Evolutionary conservation across 257 asterid species (phyloP).

Genomic region (Anisodus acutangulus): DNA sequence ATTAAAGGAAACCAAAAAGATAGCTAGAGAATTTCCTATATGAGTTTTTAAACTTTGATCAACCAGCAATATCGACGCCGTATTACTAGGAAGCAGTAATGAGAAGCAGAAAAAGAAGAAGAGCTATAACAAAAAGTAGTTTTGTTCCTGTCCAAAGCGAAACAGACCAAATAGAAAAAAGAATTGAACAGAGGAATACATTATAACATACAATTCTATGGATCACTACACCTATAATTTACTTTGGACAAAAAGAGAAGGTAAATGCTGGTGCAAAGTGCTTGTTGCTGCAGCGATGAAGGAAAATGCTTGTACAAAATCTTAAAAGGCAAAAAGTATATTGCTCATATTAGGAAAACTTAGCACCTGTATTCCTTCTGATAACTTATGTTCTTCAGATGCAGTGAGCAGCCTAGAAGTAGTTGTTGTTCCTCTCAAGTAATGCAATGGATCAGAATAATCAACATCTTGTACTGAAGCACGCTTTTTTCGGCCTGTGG

Average conservation of each 20-base stretch:
- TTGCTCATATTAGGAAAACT: background rate
- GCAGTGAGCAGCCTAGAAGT: constrained; percentile 74
- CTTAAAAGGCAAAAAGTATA: background rate
- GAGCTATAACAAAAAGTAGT: background rate
- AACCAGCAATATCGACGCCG: background rate
- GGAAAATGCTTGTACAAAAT: constrained; percentile 2
- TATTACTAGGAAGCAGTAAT: background rate
- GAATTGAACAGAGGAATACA: background rate
- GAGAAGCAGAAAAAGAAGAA: background rate
- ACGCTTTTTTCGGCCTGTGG: constrained; percentile 67
- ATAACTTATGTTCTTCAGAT: constrained; percentile 79
- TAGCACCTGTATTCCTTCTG: constrained; percentile 85
- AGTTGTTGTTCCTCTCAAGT: constrained; percentile 74
- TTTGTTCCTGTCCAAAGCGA: background rate
- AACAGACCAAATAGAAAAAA: background rate
- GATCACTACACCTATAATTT: background rate
- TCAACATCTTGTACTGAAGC: constrained; percentile 70
- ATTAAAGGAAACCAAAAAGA: background rate
- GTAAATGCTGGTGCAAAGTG: background rate
- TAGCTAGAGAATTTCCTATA: background rate
- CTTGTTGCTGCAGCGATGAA: background rate
- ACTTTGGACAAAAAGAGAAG: background rate
- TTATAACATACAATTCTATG: background rate
- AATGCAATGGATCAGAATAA: constrained; percentile 78
- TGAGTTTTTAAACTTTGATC: background rate